Evolutionary conservation across 306 rosid species (phyloP), one percentile per base, ranked within the genome.

Genomic region (Ormosia semicastrata): DNA sequence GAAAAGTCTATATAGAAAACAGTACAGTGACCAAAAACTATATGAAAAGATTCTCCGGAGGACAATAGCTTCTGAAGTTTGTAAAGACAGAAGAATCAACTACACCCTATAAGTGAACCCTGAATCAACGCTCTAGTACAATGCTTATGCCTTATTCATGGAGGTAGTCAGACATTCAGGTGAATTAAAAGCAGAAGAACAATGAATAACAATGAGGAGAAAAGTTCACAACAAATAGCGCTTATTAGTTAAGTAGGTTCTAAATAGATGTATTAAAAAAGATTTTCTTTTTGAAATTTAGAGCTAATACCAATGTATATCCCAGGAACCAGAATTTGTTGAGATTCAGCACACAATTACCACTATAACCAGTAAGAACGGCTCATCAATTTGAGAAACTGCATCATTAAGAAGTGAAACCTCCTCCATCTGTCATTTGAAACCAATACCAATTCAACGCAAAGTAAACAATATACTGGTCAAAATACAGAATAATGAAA

Each of bases 321-420:
- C 83, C 86, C 93, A 89, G 99, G 98, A 95, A 95, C 98, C 95
- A 93, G 95, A 95, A 92, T 89, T 92, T 91, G 95, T 88, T 91
- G 97, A 89, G 95, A 97, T 91, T 93, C 97, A 92, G 98, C 98
- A 80, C 98, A 90, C 94, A 92, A 95, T 95, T 95, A 95, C 99
- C 98, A 91, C 97, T 90, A 95, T 92, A 89, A 90, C 98, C 99
- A 95, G 95, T 83, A 87, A 87, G 93, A 95, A 93, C 34, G 99
- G 98, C 93, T 95, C 93, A 85, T 95, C 98, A 83, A 95, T 90
- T 79, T 90, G 99, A 84, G 99, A 88, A 78, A 92, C 89, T 62
- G 97, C 94, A 85, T 93, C 98, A 34, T 65, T 77, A 32, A 95
- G 99, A 89, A 95, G 98, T 50, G 96, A 92, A 85, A 93, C 93